These are phyloP conservation scores for Rhodomyrtus psidioides DNA, from an alignment of 441 rosid species.

Conservation along the genomic window DNA sequence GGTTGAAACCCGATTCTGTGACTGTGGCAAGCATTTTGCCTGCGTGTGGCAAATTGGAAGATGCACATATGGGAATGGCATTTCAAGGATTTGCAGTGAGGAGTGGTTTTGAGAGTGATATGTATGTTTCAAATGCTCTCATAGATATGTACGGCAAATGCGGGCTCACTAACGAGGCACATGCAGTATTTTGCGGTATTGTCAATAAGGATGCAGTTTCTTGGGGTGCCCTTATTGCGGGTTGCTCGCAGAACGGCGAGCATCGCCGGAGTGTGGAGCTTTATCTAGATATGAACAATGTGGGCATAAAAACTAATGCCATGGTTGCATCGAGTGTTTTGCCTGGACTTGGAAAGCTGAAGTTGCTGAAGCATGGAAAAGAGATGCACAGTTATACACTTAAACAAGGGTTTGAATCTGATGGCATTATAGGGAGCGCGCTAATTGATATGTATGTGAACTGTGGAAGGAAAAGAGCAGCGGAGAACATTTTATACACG, in stretches of 20 bases:
- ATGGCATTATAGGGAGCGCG: constrained; percentile 14
- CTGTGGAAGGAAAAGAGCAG: constrained; percentile 13
- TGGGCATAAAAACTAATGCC: constrained; percentile 13
- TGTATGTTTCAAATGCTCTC: constrained; percentile 24
- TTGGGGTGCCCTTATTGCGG: constrained; percentile 27
- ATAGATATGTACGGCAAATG: constrained; percentile 31
- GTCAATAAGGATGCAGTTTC: constrained; percentile 21
- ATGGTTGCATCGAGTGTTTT: constrained; percentile 20
- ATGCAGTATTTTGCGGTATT: constrained; percentile 5
- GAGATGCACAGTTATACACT: constrained; percentile 26
- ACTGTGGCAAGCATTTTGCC: constrained; percentile 22
- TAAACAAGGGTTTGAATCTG: constrained; percentile 23
- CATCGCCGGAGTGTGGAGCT: constrained; percentile 10
- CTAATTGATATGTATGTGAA: constrained; percentile 26
- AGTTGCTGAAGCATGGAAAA: constrained; percentile 28
- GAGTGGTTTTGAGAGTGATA: constrained; percentile 18
- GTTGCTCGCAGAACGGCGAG: constrained; percentile 20
- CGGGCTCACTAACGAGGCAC: constrained; percentile 10
- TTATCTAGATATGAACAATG: constrained; percentile 16
- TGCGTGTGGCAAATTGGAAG: constrained; percentile 19
- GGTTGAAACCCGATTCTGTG: constrained; percentile 20
- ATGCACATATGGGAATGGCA: constrained; percentile 16
- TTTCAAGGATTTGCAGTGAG: constrained; percentile 20
- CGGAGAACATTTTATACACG: constrained; percentile 12
- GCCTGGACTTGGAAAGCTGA: constrained; percentile 23